phyloP scores from a whole-genome alignment of 2,329 filamentous ascomycete genomes.

The Ceratocystiopsis minuta region DNA sequence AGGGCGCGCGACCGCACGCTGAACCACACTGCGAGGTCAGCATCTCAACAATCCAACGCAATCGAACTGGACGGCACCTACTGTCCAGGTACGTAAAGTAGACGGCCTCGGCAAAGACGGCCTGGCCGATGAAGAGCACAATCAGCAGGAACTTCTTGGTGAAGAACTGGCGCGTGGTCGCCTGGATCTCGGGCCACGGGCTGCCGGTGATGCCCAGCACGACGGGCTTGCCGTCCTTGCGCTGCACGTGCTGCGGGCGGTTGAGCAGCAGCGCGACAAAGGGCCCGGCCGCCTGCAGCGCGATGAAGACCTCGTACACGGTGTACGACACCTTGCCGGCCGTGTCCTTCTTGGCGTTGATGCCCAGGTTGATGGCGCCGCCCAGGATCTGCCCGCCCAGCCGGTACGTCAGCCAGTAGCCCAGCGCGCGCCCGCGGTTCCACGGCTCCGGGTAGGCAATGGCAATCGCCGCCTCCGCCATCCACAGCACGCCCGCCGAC shows the following conservation, averaged over 20 bases:
- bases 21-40: constrained; percentile 37
- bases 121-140: constrained; percentile 50
- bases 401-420: constrained; percentile 40
- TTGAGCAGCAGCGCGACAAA: constrained; percentile 47
- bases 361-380: constrained; percentile 50
- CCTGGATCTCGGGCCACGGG: constrained; percentile 40
- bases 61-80: constrained; percentile 10
- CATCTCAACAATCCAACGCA: background rate
- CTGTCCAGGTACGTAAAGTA: constrained; percentile 49
- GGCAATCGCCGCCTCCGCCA: constrained; percentile 55
- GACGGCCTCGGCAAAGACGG: constrained; percentile 53
- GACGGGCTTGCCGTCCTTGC: constrained; percentile 46
- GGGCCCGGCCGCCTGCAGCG: constrained; percentile 46
- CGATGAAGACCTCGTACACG: constrained; percentile 54
- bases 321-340: constrained; percentile 47
- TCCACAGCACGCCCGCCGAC: constrained; percentile 58
- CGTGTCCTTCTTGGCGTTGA: constrained; percentile 34
- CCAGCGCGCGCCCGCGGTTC: constrained; percentile 45
- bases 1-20: constrained; percentile 49
- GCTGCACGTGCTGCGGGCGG: constrained; percentile 40
- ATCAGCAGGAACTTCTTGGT: constrained; percentile 45
- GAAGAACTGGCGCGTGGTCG: constrained; percentile 39
- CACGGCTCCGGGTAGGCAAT: constrained; percentile 54
- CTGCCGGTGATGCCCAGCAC: constrained; percentile 37
- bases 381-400: constrained; percentile 51